These are phyloP conservation scores for Calonectria hawksworthii DNA, from an alignment of 2,329 filamentous ascomycete species.

Conservation along the genomic window DNA sequence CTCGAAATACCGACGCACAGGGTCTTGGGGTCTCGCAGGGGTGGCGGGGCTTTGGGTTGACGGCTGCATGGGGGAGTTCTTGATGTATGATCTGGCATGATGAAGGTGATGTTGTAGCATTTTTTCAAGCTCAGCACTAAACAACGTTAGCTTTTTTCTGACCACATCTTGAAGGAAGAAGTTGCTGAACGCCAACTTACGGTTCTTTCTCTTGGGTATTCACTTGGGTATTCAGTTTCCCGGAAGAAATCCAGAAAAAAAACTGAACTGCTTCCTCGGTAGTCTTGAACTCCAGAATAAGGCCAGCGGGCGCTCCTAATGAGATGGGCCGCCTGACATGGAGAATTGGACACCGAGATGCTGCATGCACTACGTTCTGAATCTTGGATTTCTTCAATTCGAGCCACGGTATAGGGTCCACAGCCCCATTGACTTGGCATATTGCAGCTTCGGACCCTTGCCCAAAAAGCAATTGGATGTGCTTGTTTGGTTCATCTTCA, in stretches of 20 bases:
- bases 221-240: neutral
- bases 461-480: slow-evolving; percentile 25
- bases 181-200: slow-evolving; percentile 29
- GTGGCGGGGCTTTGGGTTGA: neutral
- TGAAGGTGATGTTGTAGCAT: slow-evolving; percentile 19
- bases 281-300: slow-evolving; percentile 41
- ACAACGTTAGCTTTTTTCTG: slow-evolving; percentile 15
- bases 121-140: slow-evolving; percentile 31
- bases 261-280: slow-evolving; percentile 26
- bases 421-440: neutral
- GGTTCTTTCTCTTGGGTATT: neutral
- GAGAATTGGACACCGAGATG: slow-evolving; percentile 34
- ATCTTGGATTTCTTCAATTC: slow-evolving; percentile 36
- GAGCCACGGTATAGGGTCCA: slow-evolving; percentile 37
- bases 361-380: slow-evolving; percentile 27
- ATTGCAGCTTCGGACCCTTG: slow-evolving; percentile 12
- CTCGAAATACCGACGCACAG: slow-evolving; percentile 26
- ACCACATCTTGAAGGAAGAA: neutral
- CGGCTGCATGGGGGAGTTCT: neutral
- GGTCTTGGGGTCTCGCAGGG: neutral
- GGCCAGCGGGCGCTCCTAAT: neutral
- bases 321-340: slow-evolving; percentile 40
- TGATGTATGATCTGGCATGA: neutral
- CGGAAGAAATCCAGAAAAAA: slow-evolving; percentile 33
- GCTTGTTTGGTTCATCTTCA: neutral